These are phyloP conservation scores for Noccaea caerulescens DNA, from an alignment of 345 rosid species.

Conservation along the genomic window DNA sequence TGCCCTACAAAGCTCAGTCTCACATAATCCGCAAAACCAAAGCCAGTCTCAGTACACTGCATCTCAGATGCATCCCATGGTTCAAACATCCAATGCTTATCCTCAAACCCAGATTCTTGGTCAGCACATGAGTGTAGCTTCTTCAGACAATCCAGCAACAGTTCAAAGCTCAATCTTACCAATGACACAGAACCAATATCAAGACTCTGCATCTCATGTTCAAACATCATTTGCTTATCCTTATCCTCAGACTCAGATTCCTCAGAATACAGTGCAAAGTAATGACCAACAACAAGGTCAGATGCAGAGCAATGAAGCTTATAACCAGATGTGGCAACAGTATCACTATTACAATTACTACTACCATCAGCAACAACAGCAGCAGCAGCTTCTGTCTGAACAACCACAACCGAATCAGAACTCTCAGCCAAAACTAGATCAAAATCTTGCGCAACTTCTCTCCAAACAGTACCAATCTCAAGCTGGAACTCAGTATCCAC, in stretches of 20 bases:
- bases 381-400: conserved; percentile 46
- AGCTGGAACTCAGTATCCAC: conserved; percentile 24
- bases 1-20: conserved; percentile 44
- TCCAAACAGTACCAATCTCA: conserved; percentile 43
- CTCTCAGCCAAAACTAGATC: conserved; percentile 42
- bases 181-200: conserved; percentile 54
- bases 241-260: conserved; percentile 46
- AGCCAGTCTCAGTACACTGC: conserved; percentile 47
- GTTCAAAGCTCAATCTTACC: conserved; percentile 50
- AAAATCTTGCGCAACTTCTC: conserved; percentile 33
- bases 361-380: conserved; percentile 56
- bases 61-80: conserved; percentile 41
- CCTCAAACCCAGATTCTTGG: conserved; percentile 46
- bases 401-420: conserved; percentile 48
- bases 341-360: conserved; percentile 68
- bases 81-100: conserved; percentile 47
- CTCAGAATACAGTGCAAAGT: conserved; percentile 53
- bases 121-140: conserved; percentile 41
- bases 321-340: conserved; percentile 81
- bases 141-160: conserved; percentile 39
- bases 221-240: conserved; percentile 49
- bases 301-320: conserved; percentile 56
- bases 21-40: conserved; percentile 52
- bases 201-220: conserved; percentile 43
- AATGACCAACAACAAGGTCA: conserved; percentile 51